A percentile compares a stretch with the other conserved stretches of the same genome.
Conservation (phyloP, 2,329 filamentous ascomycete species). For the Pseudocercospora pini-densiflorae region DNA sequence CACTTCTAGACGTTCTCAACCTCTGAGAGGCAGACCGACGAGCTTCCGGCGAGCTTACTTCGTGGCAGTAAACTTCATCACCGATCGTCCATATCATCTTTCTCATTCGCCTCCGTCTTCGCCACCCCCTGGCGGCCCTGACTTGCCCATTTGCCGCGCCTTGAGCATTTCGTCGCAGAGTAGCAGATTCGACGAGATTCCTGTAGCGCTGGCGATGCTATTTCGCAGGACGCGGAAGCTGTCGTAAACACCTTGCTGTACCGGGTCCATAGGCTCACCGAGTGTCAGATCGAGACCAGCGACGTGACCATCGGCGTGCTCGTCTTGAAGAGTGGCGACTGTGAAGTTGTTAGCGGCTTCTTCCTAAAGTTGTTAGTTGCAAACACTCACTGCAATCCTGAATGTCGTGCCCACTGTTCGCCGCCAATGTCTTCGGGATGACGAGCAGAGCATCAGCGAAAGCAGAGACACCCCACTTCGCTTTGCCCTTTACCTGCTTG, state of each 20-base stretch:
- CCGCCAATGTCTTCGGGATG: conserved; percentile 96
- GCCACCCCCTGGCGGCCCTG: conserved; percentile 37
- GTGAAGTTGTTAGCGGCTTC: conserved; percentile 20
- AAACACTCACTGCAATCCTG: conserved; percentile 82
- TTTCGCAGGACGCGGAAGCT: conserved; percentile 95
- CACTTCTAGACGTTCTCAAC: not conserved
- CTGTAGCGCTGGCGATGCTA: conserved; percentile 88
- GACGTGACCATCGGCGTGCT: conserved; percentile 78
- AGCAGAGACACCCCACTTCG: conserved; percentile 91
- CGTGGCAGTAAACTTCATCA: not conserved
- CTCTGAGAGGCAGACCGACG: not conserved
- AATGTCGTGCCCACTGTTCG: conserved; percentile 94
- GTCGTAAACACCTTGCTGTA: conserved; percentile 90
- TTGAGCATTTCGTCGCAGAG: conserved; percentile 98
- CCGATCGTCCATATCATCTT: not conserved
- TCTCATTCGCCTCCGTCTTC: conserved; percentile 30
- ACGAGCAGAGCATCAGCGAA: conserved; percentile 94
- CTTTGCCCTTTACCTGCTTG: conserved; percentile 95
- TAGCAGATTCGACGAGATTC: conserved; percentile 93
- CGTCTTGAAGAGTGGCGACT: conserved; percentile 89
- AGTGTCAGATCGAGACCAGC: conserved; percentile 86
- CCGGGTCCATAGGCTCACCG: conserved; percentile 93
- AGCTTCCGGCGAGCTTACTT: not conserved
- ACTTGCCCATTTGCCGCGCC: conserved; percentile 84
- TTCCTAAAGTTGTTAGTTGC: conserved; percentile 3